Conservation (phyloP, 768 basidiomycete genomes). For the Pilatotrama ljubarskyi region DNA sequence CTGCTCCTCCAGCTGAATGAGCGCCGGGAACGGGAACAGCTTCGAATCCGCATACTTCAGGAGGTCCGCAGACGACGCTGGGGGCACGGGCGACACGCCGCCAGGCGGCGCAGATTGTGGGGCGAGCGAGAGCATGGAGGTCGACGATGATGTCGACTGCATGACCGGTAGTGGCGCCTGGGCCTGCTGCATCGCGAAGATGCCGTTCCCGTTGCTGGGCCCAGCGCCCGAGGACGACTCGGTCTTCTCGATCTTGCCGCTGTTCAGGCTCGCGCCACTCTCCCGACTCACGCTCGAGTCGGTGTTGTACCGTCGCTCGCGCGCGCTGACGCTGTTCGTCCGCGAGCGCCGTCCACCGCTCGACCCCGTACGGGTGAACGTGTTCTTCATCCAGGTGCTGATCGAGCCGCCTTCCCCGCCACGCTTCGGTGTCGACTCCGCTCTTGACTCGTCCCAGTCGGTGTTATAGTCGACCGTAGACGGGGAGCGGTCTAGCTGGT, state of each 20-base stretch:
- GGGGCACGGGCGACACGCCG: slow-evolving; percentile 77
- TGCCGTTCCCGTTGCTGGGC: slow-evolving; percentile 1
- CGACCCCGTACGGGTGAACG: slow-evolving; percentile 66
- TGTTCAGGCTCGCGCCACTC: slow-evolving; percentile 71
- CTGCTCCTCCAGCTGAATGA: slow-evolving; percentile 76
- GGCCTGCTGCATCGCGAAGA: slow-evolving; percentile 40
- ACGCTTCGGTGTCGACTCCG: slow-evolving; percentile 50
- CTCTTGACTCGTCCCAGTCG: slow-evolving; percentile 34
- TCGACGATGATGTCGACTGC: slow-evolving; percentile 69
- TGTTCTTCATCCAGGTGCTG: slow-evolving; percentile 65
- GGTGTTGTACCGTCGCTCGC: slow-evolving; percentile 66
- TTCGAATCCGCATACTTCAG: slow-evolving; percentile 76
- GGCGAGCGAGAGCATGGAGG: slow-evolving; percentile 58
- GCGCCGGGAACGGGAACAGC: slow-evolving; percentile 88
- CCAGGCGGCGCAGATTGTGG: slow-evolving; percentile 51
- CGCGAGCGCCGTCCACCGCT: slow-evolving; percentile 74
- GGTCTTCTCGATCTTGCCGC: slow-evolving; percentile 57
- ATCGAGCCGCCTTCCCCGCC: slow-evolving; percentile 50
- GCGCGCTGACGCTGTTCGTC: slow-evolving; percentile 70
- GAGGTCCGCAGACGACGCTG: slow-evolving; percentile 67
- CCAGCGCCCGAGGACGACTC: slow-evolving; percentile 20
- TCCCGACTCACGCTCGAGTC: slow-evolving; percentile 76
- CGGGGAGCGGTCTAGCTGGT: slow-evolving; percentile 62
- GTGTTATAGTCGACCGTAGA: slow-evolving; percentile 28
- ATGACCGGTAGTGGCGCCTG: slow-evolving; percentile 36